Conservation (phyloP, 805 yeast genomes). For the Zygotorulaspora chibaensis region DNA sequence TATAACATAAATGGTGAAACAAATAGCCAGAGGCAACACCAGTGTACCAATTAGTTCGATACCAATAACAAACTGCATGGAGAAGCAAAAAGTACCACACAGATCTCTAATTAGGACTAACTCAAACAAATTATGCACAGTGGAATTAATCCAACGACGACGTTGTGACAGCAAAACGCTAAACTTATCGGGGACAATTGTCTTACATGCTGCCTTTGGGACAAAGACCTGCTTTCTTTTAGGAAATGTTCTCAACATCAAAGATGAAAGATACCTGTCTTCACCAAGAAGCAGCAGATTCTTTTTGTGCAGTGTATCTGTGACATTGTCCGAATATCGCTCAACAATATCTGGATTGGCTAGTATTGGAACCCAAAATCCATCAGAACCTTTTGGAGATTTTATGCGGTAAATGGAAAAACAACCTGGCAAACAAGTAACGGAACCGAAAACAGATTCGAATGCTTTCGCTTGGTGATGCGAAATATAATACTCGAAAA, state of each 20-base stretch:
- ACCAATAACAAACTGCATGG: slow-evolving; percentile 87
- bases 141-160: slow-evolving; percentile 95
- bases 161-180: slow-evolving; percentile 81
- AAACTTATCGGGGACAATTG: slow-evolving; percentile 82
- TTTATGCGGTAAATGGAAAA: slow-evolving; percentile 89
- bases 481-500: slow-evolving; percentile 86
- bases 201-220: slow-evolving; percentile 88
- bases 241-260: slow-evolving; percentile 87
- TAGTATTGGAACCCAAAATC: slow-evolving; percentile 88
- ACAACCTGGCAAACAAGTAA: slow-evolving; percentile 94
- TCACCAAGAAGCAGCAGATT: slow-evolving; percentile 83
- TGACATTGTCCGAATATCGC: slow-evolving; percentile 80
- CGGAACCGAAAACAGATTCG: slow-evolving; percentile 92
- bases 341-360: slow-evolving; percentile 93
- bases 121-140: slow-evolving; percentile 89
- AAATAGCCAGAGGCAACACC: slow-evolving; percentile 83
- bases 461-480: slow-evolving; percentile 94
- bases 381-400: slow-evolving; percentile 74
- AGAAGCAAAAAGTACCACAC: slow-evolving; percentile 91
- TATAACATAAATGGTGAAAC: slow-evolving; percentile 76
- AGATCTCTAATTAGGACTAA: slow-evolving; percentile 76
- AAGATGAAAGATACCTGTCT: slow-evolving; percentile 78
- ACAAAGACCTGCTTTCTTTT: slow-evolving; percentile 82
- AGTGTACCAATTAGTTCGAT: slow-evolving; percentile 84
- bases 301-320: slow-evolving; percentile 80